phyloP scores from a whole-genome alignment of 192 early-diverging fungal genomes.

The Oehlia diaphana region DNA sequence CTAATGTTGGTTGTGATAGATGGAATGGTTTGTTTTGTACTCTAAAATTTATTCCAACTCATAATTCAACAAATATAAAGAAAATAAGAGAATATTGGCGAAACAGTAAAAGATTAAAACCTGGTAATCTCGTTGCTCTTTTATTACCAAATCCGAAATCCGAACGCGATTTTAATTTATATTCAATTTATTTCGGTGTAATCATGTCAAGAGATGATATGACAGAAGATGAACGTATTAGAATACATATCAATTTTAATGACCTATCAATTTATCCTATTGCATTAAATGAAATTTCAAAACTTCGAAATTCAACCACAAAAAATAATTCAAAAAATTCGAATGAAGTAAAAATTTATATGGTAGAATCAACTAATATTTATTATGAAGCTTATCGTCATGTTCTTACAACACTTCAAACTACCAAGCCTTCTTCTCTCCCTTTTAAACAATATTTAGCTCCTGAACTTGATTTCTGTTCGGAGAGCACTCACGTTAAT shows the following conservation, averaged over 20 bases:
- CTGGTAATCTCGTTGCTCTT: conserved; percentile 47
- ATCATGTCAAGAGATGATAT: conserved; percentile 34
- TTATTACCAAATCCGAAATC: conserved; percentile 24
- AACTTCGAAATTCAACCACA: background rate
- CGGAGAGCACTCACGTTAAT: too few species aligned
- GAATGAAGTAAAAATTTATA: conserved; percentile 19
- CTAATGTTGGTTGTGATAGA: conserved; percentile 31
- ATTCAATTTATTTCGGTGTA: conserved; percentile 32
- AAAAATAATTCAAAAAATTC: too few species aligned
- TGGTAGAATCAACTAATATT: conserved; percentile 40
- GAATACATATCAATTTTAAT: conserved; percentile 34
- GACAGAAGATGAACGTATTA: background rate
- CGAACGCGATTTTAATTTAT: background rate
- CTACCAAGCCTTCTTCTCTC: conserved; percentile 32
- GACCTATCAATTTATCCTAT: conserved; percentile 33
- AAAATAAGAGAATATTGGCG: conserved; percentile 47
- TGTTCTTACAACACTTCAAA: conserved; percentile 39
- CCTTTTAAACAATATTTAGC: conserved; percentile 47
- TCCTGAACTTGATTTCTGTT: background rate
- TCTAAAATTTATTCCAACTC: conserved; percentile 33
- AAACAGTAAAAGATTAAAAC: conserved; percentile 40
- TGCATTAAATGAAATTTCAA: conserved; percentile 21
- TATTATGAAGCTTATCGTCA: conserved; percentile 42
- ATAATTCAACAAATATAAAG: background rate
- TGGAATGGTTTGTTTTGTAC: conserved; percentile 25